These are phyloP conservation scores for Artemisia annua DNA, from an alignment of 129 eudicot species.

Conservation along the genomic window DNA sequence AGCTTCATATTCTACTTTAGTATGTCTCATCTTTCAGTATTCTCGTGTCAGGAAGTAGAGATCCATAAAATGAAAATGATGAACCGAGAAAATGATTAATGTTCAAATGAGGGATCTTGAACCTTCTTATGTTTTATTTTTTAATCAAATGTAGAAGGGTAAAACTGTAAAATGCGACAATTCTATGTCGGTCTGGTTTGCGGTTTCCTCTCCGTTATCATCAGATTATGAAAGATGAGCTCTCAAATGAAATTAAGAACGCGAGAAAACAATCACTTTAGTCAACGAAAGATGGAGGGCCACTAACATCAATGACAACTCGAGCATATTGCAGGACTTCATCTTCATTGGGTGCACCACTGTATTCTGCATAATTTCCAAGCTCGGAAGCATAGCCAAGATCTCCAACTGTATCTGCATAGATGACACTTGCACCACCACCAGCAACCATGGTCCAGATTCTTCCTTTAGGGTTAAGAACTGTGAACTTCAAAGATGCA, in stretches of 20 bases:
- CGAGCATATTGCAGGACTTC: slow-evolving; percentile 94
- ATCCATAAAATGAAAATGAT: not conserved
- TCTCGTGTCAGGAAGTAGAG: not conserved
- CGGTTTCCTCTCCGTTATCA: not conserved
- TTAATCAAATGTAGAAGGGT: not conserved
- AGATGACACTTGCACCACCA: slow-evolving; percentile 96
- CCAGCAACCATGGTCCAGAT: slow-evolving; percentile 99
- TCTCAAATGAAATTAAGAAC: not conserved
- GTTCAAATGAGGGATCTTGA: not conserved
- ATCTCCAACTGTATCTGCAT: slow-evolving; percentile 96
- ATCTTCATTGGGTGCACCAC: slow-evolving; percentile 95
- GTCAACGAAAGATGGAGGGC: not conserved
- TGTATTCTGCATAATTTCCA: slow-evolving; percentile 95
- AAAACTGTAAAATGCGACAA: not conserved
- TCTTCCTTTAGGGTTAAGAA: slow-evolving; percentile 88
- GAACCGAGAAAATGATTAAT: not conserved
- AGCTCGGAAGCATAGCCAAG: slow-evolving; percentile 94
- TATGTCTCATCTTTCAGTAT: not conserved
- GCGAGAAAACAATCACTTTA: not conserved
- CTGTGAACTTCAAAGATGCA: slow-evolving; percentile 86
- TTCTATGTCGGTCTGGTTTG: not conserved
- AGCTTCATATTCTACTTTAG: not conserved
- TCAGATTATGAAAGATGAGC: not conserved
- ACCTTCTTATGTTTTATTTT: not conserved
- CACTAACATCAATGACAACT: slow-evolving; percentile 85